Percentiles rank a stretch among this genome's conserved stretches.
Conservation (phyloP, 192 early-diverging fungal genomes). For the Dissophora ornata region DNA sequence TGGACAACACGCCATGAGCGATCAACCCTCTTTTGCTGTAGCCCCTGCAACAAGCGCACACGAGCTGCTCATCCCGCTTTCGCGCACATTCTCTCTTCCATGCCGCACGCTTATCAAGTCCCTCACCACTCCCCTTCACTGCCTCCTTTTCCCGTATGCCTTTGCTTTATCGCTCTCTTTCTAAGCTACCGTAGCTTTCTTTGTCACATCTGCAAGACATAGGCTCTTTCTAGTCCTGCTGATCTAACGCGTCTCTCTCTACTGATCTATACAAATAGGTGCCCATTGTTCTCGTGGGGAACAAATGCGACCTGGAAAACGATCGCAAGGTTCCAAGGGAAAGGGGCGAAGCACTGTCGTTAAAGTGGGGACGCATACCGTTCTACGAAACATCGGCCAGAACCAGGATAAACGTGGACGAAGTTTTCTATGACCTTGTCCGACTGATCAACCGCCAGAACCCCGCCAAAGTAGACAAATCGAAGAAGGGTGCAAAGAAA, state of each 20-base stretch:
- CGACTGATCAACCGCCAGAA: slow-evolving; percentile 87
- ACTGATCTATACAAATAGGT: slow-evolving; percentile 62
- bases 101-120: no score
- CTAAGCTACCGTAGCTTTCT: no score
- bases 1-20: no score
- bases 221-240: no score
- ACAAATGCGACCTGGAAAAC: slow-evolving; percentile 90
- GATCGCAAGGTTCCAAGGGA: slow-evolving; percentile 76
- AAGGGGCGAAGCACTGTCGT: slow-evolving; percentile 74
- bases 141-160: no score
- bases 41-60: no score
- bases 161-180: no score
- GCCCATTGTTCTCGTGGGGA: slow-evolving; percentile 92
- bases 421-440: slow-evolving; percentile 93
- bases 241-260: background rate
- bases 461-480: slow-evolving; percentile 71
- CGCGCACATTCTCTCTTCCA: no score
- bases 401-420: slow-evolving; percentile 89
- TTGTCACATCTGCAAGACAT: no score
- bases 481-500: slow-evolving; percentile 53
- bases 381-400: slow-evolving; percentile 93
- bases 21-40: no score
- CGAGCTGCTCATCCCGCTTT: no score
- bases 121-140: no score
- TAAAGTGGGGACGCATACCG: slow-evolving; percentile 70